These are phyloP conservation scores for Waltergamsia citrina DNA, from an alignment of 2,329 filamentous ascomycete species.

Conservation along the genomic window DNA sequence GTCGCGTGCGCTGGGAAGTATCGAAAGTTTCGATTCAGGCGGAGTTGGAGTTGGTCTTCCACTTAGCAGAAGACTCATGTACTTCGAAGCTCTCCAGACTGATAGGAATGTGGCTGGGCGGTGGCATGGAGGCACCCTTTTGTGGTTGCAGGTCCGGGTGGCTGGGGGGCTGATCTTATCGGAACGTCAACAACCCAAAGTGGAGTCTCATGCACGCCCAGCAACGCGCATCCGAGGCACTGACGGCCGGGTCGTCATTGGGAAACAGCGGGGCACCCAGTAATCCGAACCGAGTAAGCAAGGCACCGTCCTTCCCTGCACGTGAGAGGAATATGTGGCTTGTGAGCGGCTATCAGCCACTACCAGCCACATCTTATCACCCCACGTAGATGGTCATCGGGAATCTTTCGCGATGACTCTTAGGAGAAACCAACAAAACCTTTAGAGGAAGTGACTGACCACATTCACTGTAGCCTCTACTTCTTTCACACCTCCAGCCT, in stretches of 20 bases:
- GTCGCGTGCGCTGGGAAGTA: not conserved
- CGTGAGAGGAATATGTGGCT: not conserved
- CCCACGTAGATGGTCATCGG: slow-evolving; percentile 5
- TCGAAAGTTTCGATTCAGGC: not conserved
- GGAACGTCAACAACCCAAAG: slow-evolving; percentile 1
- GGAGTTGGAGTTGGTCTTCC: no score
- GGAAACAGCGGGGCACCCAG: not conserved
- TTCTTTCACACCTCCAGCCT: not conserved
- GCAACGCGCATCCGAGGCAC: slow-evolving; percentile 1
- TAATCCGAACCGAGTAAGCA: not conserved
- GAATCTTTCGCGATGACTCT: slow-evolving; percentile 14
- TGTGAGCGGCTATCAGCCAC: not conserved
- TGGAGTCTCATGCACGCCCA: not conserved
- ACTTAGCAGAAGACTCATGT: not conserved
- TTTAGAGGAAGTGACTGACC: no score
- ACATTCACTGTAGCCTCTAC: not conserved
- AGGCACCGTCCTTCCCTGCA: not conserved
- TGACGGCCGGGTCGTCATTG: not conserved
- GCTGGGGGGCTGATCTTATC: not conserved
- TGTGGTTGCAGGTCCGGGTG: not conserved
- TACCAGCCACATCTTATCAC: slow-evolving; percentile 1
- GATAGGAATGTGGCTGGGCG: not conserved
- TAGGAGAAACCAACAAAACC: not conserved
- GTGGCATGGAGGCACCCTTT: not conserved
- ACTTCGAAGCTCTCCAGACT: not conserved